phyloP scores from a whole-genome alignment of 768 basidiomycete genomes.

The Tricholoma matsutake region DNA sequence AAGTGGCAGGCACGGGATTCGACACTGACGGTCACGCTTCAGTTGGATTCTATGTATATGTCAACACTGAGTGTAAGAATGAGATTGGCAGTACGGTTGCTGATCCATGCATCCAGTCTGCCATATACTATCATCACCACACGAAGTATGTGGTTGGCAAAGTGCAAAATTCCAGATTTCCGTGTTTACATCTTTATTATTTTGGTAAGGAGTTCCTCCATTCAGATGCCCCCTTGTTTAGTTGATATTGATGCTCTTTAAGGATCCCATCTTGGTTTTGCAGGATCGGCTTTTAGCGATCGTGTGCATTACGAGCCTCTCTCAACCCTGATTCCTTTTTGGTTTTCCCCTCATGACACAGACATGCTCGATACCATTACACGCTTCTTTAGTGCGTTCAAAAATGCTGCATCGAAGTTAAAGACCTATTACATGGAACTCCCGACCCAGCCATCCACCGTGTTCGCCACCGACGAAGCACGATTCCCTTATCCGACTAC shows the following conservation, averaged over 20 bases:
- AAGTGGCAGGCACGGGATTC: neutral
- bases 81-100: neutral
- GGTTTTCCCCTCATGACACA: neutral
- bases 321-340: neutral
- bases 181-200: neutral
- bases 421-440: neutral
- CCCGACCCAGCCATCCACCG: neutral
- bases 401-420: neutral
- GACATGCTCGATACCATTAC: neutral
- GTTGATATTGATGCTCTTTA: neutral
- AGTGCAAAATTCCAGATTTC: neutral
- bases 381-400: neutral
- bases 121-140: neutral
- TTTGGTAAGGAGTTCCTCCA: neutral
- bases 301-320: neutral
- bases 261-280: neutral
- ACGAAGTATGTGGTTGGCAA: neutral
- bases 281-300: neutral
- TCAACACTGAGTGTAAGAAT: neutral
- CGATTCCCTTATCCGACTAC: neutral
- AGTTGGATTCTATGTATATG: neutral
- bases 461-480: neutral
- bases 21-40: neutral
- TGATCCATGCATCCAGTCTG: neutral
- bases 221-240: neutral